Percentiles rank a stretch among this genome's conserved stretches.
phyloP scores from a whole-genome alignment of 192 early-diverging fungal genomes.

The Backusella parvicylindrica region DNA sequence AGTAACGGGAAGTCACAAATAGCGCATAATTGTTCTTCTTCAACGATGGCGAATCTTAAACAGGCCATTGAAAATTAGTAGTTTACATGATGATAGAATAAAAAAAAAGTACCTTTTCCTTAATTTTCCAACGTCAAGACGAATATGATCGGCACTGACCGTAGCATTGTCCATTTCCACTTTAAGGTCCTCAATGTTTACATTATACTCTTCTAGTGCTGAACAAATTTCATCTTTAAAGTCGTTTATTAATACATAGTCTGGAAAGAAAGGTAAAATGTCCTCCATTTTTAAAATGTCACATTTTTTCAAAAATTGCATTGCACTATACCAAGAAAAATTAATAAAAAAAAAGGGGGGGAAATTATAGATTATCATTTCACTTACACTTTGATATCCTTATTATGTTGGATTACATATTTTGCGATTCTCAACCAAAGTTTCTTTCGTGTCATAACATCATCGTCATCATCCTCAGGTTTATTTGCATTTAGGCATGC shows the following conservation, averaged over 20 bases:
- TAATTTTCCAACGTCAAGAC: slow-evolving; percentile 82
- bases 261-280: slow-evolving; percentile 95
- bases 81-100: neutral
- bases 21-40: slow-evolving; percentile 70
- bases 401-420: slow-evolving; percentile 80
- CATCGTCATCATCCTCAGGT: slow-evolving; percentile 76
- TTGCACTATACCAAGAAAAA: slow-evolving; percentile 54
- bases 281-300: slow-evolving; percentile 91
- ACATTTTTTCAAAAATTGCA: slow-evolving; percentile 76
- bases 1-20: slow-evolving; percentile 76
- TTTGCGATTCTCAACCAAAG: slow-evolving; percentile 94
- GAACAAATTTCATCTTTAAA: slow-evolving; percentile 92
- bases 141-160: slow-evolving; percentile 84
- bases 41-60: slow-evolving; percentile 59
- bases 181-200: slow-evolving; percentile 82
- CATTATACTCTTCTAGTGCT: slow-evolving; percentile 90
- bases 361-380: neutral
- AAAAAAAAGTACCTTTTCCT: slow-evolving; percentile 57
- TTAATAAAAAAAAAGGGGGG: neutral
- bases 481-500: slow-evolving; percentile 92
- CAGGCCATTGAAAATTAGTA: neutral
- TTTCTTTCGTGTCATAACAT: slow-evolving; percentile 67
- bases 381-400: slow-evolving; percentile 75
- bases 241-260: slow-evolving; percentile 94
- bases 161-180: slow-evolving; percentile 95